Conservation (phyloP, 352 stramenopile genomes). For the Pythium brassicae region DNA sequence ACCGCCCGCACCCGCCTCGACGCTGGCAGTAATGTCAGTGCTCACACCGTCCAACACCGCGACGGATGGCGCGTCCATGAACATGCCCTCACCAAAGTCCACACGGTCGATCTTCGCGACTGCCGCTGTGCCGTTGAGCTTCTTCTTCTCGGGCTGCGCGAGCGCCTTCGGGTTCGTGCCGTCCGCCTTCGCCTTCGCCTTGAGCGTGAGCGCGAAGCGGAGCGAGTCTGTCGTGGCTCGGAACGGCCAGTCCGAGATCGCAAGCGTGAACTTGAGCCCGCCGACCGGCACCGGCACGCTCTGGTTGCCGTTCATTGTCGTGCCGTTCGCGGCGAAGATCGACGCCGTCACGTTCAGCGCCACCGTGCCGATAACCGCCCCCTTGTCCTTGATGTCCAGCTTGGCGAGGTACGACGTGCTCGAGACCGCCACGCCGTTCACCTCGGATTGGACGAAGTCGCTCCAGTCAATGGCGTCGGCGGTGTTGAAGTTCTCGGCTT, state of each 20-base stretch:
- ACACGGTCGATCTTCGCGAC: constrained; percentile 21
- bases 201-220: constrained; percentile 26
- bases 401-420: constrained; percentile 23
- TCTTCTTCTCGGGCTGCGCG: constrained; percentile 10
- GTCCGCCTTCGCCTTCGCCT: constrained; percentile 26
- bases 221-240: constrained; percentile 13
- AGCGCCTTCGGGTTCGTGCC: constrained; percentile 1
- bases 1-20: constrained; percentile 8
- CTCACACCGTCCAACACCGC: constrained; percentile 17
- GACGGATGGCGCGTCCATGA: constrained; percentile 26
- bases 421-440: constrained; percentile 17
- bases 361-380: background rate
- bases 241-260: constrained; percentile 31
- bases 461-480: constrained; percentile 19
- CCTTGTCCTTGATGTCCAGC: constrained; percentile 7
- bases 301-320: constrained; percentile 27
- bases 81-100: constrained; percentile 30
- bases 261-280: constrained; percentile 38
- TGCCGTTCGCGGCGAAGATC: constrained; percentile 26
- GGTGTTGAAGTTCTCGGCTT: constrained; percentile 21
- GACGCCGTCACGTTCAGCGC: constrained; percentile 32
- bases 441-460: constrained; percentile 8
- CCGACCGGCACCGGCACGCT: constrained; percentile 25
- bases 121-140: constrained; percentile 5
- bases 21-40: constrained; percentile 21